A percentile compares a stretch with the other conserved stretches of the same genome.
phyloP scores from a whole-genome alignment of 2,329 filamentous ascomycete species.

The Ceratocystis destructans region DNA sequence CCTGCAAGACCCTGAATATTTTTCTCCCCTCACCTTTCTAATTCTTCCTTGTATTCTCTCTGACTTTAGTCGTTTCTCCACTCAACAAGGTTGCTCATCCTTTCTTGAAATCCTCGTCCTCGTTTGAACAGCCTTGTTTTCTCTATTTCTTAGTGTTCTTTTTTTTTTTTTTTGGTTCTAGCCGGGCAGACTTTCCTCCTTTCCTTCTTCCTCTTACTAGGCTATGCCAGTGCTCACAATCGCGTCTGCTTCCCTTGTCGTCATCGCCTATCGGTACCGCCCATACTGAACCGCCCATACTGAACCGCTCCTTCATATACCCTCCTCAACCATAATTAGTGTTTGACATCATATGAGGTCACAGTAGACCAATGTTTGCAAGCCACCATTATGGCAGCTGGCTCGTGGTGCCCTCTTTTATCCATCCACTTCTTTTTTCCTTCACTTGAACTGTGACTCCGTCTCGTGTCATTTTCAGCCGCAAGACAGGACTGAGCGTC shows the following conservation, averaged over 20 bases:
- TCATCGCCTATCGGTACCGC: neutral
- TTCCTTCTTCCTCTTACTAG: neutral
- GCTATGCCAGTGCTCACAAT: neutral
- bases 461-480: neutral
- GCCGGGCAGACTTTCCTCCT: neutral
- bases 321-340: neutral
- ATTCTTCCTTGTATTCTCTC: neutral
- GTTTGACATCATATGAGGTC: constrained; percentile 6
- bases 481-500: neutral
- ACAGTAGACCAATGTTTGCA: neutral
- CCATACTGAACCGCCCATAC: neutral
- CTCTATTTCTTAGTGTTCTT: neutral
- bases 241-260: neutral
- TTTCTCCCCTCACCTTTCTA: neutral
- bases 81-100: neutral
- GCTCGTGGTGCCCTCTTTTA: neutral
- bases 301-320: neutral
- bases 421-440: neutral
- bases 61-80: neutral
- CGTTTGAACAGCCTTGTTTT: constrained; percentile 1
- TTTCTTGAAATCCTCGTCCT: neutral
- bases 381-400: neutral
- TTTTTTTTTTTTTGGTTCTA: neutral
- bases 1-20: no score
- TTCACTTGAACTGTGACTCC: neutral